A percentile compares a stretch with the other conserved stretches of the same genome.
phyloP scores from a whole-genome alignment of 306 rosid genomes.

The Mimosa bimucronata region DNA sequence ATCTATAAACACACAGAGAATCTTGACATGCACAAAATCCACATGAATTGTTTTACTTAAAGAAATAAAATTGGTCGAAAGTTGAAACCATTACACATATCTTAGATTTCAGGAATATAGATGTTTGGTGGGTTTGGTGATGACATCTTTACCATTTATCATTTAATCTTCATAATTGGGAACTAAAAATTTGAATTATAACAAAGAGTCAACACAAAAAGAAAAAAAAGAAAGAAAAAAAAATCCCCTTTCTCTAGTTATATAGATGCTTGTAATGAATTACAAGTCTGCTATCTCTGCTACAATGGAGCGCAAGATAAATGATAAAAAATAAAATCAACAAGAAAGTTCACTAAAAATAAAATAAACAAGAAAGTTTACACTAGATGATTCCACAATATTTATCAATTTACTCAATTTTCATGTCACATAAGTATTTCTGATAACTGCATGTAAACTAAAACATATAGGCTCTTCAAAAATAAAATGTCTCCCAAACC shows the following conservation, averaged over 20 bases:
- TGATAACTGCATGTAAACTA: not conserved
- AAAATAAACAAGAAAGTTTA: too few relatives aligned
- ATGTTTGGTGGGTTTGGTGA: too few relatives aligned
- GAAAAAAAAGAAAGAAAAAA: not conserved
- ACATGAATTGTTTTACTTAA: not conserved
- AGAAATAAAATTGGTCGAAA: not conserved
- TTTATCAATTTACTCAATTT: not conserved
- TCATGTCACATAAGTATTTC: not conserved
- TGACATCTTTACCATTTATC: not conserved
- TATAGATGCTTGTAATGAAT: not conserved
- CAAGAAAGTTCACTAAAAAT: not conserved
- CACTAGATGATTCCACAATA: not conserved
- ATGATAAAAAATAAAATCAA: not conserved
- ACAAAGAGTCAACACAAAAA: too few relatives aligned
- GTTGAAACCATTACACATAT: not conserved
- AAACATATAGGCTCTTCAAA: not conserved
- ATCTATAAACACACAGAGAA: not conserved
- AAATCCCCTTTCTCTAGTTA: not conserved
- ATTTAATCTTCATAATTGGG: not conserved
- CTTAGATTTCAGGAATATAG: not conserved
- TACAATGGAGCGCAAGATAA: not conserved
- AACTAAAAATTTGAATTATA: not conserved
- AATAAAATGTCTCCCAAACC: not conserved
- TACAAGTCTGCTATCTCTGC: not conserved
- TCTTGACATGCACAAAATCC: not conserved